Base-by-base conservation (phyloP, 352 stramenopile species). In the Pythium periplocum region DNA sequence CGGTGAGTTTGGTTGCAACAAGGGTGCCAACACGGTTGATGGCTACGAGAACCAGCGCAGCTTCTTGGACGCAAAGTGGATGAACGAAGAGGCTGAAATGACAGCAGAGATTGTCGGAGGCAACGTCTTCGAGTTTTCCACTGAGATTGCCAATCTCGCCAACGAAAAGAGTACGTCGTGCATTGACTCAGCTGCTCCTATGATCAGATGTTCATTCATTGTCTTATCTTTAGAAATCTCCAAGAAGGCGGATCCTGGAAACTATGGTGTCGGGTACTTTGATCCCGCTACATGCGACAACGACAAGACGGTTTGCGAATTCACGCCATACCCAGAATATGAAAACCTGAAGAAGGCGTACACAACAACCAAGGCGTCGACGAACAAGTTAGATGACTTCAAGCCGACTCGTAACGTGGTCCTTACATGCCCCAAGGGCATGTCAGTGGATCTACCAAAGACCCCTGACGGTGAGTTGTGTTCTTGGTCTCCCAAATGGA, bases 231-330 rank as follows among this genome's bases (percentile, higher is more conserved):
- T 41, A 71, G 62, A 46, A 41, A 51, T 75, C 8, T 56, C 38
- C 6, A 68, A 68, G 43, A 51, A 34, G 0, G 45, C 48, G 8
- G 80, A 93, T 50, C 26, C 70, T 5, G 77, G 78, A 26, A 87
- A 87, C 46, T 91, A 84, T 48, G 83, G 80, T 34, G 49, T 93
- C 17, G 80, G 78, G 2, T 91, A 89, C 65, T 91, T 91, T 34
- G 37, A 65, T 36, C 83, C 80, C 26, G 69, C 83, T 26, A 66
- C 75, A 51, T 93, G 82, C 49, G 78, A 93, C 69, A 61, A 89
- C 59, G 65, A 73, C 45, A 71, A 39, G n/a, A 55, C 68, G 8
- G 40, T 55, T 52, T 91, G 81, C 55, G 63, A 59, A 48, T 91
- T 83, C 64, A 77, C 54, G 41, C 75, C 75, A 17, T 89, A 90